Conservation (phyloP, 1,284 basidiomycete genomes). For the Leccinum griseonigrum region DNA sequence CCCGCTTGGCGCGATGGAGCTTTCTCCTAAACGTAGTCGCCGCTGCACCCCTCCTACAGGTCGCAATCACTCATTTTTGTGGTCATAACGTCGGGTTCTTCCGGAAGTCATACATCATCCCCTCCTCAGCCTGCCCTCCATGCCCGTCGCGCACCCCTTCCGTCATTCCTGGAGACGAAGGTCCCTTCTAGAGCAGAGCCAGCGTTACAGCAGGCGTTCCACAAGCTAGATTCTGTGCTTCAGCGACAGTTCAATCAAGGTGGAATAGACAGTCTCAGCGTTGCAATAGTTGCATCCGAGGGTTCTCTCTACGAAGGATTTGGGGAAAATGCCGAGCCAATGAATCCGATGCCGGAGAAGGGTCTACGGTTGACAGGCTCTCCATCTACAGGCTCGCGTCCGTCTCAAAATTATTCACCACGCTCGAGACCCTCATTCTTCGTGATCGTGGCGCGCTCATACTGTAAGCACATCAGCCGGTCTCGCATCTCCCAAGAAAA, state of each 20-base stretch:
- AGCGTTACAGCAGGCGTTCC: slow-evolving; percentile 12
- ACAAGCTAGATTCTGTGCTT: slow-evolving; percentile 10
- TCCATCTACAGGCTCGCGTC: slow-evolving; percentile 49
- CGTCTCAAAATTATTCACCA: slow-evolving; percentile 48
- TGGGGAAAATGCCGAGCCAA: slow-evolving; percentile 40
- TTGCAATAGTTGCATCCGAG: slow-evolving; percentile 27
- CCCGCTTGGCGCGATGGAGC: slow-evolving; percentile 20
- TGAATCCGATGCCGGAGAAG: slow-evolving; percentile 31
- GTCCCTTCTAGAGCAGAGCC: slow-evolving; percentile 17
- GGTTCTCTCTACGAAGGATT: slow-evolving; percentile 28
- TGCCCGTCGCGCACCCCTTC: slow-evolving; percentile 19
- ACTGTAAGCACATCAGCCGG: slow-evolving; percentile 33
- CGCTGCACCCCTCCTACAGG: slow-evolving; percentile 15
- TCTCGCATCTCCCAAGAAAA: neutral
- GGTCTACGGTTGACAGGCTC: slow-evolving; percentile 33
- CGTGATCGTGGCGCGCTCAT: slow-evolving; percentile 41
- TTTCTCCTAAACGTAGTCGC: slow-evolving; percentile 16
- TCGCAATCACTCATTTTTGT: neutral
- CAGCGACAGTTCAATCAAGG: slow-evolving; percentile 13
- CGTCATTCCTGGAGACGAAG: slow-evolving; percentile 14
- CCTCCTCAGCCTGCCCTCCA: neutral
- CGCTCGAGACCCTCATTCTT: slow-evolving; percentile 45
- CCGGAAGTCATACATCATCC: neutral
- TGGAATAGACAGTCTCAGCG: slow-evolving; percentile 27
- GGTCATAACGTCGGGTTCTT: neutral